These are phyloP conservation scores for Falciphora oryzae DNA, from an alignment of 2,329 filamentous ascomycete species.

Conservation along the genomic window DNA sequence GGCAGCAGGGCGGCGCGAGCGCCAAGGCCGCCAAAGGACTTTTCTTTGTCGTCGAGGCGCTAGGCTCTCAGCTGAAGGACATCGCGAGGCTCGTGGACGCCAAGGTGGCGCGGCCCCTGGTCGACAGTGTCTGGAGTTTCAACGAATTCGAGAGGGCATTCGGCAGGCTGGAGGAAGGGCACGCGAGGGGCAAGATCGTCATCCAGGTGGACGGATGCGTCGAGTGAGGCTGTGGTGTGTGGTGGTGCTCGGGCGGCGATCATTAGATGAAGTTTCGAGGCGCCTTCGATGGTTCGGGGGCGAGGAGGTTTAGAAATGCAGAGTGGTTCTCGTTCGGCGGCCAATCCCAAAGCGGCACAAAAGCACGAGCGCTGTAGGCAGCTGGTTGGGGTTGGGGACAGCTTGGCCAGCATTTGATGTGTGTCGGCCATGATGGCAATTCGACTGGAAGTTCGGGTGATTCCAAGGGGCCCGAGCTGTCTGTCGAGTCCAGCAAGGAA, in stretches of 20 bases:
- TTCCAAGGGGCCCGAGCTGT: too few species aligned
- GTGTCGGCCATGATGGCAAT: too few species aligned
- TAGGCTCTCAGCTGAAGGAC: constrained; percentile 28
- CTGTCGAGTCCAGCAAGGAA: too few species aligned
- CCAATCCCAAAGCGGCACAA: background rate
- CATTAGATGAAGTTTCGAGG: too few species aligned
- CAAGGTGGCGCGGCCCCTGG: constrained; percentile 24
- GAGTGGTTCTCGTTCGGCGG: too few species aligned
- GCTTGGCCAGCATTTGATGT: too few species aligned
- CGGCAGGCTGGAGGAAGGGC: constrained; percentile 28
- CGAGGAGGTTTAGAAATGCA: background rate
- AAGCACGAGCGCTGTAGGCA: background rate
- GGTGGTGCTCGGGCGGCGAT: too few species aligned
- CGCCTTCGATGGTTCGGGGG: too few species aligned
- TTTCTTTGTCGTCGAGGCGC: constrained; percentile 33
- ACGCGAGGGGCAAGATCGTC: constrained; percentile 33
- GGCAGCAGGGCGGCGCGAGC: background rate
- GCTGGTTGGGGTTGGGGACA: too few species aligned
- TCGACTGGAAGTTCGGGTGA: too few species aligned
- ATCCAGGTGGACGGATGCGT: constrained; percentile 26
- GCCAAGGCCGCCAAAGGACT: background rate
- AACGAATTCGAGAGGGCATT: constrained; percentile 32
- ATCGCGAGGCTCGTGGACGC: constrained; percentile 29
- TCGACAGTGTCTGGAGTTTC: constrained; percentile 35
- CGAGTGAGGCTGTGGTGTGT: background rate